Evolutionary conservation across 306 rosid species (phyloP).

Genomic region (Rosa persica): DNA sequence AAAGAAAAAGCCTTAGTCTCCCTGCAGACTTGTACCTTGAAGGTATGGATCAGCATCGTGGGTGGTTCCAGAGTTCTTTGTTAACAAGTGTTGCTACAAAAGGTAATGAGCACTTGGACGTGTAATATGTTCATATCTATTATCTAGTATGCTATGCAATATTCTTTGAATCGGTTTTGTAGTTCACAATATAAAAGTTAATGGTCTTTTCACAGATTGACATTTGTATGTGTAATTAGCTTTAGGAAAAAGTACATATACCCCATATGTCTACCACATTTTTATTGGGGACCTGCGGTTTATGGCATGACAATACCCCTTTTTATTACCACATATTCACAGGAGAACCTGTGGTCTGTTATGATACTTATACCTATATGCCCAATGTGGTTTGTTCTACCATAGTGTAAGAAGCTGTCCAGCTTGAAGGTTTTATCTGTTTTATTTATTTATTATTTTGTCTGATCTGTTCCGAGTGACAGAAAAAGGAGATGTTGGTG

Average conservation of each 20-base stretch:
- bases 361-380: neutral
- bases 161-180: neutral
- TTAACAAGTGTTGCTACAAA: slow-evolving; percentile 86
- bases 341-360: neutral
- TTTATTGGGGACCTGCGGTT: neutral
- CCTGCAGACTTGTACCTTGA: slow-evolving; percentile 98
- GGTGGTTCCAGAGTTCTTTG: slow-evolving; percentile 99
- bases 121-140: slow-evolving; percentile 10
- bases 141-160: neutral
- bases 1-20: slow-evolving; percentile 58
- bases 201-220: neutral
- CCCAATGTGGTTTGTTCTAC: neutral
- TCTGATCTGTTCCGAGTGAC: neutral
- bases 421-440: neutral
- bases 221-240: neutral
- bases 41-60: slow-evolving; percentile 99
- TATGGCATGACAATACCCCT: neutral
- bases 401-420: neutral
- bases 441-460: neutral
- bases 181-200: neutral
- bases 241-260: neutral
- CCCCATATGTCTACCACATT: neutral
- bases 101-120: slow-evolving; percentile 49
- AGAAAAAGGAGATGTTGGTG: neutral
- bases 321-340: neutral